Evolutionary conservation across 805 yeast genomes (phyloP).

Genomic region (Yarrowia sp.): DNA sequence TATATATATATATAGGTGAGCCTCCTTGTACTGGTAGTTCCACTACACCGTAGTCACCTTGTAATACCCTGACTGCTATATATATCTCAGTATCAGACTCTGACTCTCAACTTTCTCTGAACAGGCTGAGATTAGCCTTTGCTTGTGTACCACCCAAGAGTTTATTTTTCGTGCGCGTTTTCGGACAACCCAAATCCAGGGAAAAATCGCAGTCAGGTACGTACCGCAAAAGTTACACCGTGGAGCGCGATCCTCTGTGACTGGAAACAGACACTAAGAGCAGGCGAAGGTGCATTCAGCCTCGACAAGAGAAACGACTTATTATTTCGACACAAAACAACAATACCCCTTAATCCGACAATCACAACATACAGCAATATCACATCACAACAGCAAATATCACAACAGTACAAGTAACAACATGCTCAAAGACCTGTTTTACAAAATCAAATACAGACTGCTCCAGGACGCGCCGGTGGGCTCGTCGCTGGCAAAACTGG

Average conservation of each 20-base stretch:
- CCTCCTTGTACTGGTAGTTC: too few relatives aligned
- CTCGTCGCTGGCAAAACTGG: conserved; percentile 34
- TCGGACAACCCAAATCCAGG: conserved; percentile 24
- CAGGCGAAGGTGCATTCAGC: background rate
- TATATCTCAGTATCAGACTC: background rate
- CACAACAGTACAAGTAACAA: background rate
- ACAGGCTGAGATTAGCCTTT: background rate
- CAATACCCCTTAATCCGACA: too few relatives aligned
- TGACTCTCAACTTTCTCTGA: too few relatives aligned
- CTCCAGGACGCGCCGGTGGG: conserved; percentile 41
- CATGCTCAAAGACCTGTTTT: conserved; percentile 28
- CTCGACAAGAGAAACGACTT: background rate
- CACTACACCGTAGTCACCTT: too few relatives aligned
- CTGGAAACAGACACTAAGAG: conserved; percentile 2
- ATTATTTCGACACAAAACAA: background rate
- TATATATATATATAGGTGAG: too few relatives aligned
- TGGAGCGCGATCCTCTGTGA: conserved; percentile 15
- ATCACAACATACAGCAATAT: too few relatives aligned
- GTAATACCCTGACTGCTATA: too few relatives aligned
- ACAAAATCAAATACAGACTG: conserved; percentile 32
- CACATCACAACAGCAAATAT: background rate
- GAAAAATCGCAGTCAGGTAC: conserved; percentile 19
- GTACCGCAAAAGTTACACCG: background rate
- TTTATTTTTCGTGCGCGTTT: conserved; percentile 10
- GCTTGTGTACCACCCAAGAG: conserved; percentile 3